Evolutionary conservation across 352 stramenopile species (phyloP), one percentile per base, ranked within the genome.

Genomic region (Pythium aquatile): DNA sequence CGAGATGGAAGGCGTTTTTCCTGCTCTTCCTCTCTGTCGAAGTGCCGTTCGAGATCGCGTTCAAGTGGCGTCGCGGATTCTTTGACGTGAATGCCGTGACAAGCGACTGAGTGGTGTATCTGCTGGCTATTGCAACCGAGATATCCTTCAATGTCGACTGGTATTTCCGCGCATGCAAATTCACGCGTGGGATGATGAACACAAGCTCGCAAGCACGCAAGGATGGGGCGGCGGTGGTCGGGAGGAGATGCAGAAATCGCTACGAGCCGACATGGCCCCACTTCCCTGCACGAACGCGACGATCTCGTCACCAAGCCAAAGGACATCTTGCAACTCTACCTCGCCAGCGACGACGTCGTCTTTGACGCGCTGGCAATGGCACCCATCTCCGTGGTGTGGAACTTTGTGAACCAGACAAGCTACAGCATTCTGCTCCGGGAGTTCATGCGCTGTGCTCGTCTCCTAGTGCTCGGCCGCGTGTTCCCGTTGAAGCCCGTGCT

Each of bases 71-170:
- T 0, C 14, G 53, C 4, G 63, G 64, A 10, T 65, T 66, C 20
- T 56, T 66, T 29, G 73, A 66, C 2, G 65, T 69, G 0, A 72
- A 77, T 1, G 69, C 70, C 0, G 49, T 67, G 26, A 46, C 42
- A 5, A 49, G 79, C 24, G 76, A 88, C 39, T 26, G 68, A 30
- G 26, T 61, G 2, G 55, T 63, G 17, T 90, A 83, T 55, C 42
- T 77, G 5, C 20, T 69, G 1, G 55, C 74, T 1, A 29, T 83
- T 1, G 14, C 63, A 1, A 65, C 81, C 16, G 83, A 92, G 47
- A 29, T 81, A 0, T 90, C 90, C 61, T 92, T 90, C 61, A 81
- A 86, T 24, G 47, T 63, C 1, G 81, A 92, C 35, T 63, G 83
- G n/a, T 75, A 72, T 35, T 73, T 89, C 5, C 75, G 79, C 1